Evolutionary conservation across 768 basidiomycete species (phyloP).

Genomic region (Boletus patriciae): DNA sequence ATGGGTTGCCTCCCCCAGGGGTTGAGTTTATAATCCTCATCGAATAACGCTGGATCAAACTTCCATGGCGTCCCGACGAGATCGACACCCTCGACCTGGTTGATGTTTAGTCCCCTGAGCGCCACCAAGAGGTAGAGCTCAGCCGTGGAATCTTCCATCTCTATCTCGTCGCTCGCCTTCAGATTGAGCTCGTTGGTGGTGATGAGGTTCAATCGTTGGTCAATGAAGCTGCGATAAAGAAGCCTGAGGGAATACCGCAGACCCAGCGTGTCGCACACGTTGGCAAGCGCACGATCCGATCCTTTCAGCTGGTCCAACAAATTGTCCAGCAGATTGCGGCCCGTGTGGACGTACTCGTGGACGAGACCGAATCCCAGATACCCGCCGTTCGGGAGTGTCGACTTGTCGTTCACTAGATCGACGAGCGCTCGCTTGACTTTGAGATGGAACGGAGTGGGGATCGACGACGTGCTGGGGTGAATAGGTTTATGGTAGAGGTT

Average conservation of each 20-base stretch:
- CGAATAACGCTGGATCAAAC: not conserved
- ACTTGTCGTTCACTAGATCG: not conserved
- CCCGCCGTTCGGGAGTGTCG: slow-evolving; percentile 1
- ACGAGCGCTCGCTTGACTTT: not conserved
- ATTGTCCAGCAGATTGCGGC: not conserved
- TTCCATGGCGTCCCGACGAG: not conserved
- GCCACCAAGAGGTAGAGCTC: not conserved
- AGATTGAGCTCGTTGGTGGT: not conserved
- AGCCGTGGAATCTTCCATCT: not conserved
- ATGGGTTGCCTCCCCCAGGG: not conserved
- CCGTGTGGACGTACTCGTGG: slow-evolving; percentile 10
- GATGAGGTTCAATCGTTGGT: not conserved
- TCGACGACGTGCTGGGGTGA: not conserved
- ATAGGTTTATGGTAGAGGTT: slow-evolving; percentile 30
- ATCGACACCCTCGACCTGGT: not conserved
- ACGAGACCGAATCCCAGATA: slow-evolving; percentile 12
- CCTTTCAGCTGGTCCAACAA: slow-evolving; percentile 16
- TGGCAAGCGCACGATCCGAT: slow-evolving; percentile 2
- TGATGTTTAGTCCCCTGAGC: not conserved
- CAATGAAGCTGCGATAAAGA: not conserved
- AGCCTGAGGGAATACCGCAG: slow-evolving; percentile 1
- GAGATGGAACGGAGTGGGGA: not conserved
- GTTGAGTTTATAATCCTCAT: not conserved
- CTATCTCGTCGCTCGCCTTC: no score
- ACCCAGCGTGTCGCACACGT: slow-evolving; percentile 5